These are phyloP conservation scores for Boletus reticulatus DNA, from an alignment of 768 basidiomycete species.

Conservation along the genomic window DNA sequence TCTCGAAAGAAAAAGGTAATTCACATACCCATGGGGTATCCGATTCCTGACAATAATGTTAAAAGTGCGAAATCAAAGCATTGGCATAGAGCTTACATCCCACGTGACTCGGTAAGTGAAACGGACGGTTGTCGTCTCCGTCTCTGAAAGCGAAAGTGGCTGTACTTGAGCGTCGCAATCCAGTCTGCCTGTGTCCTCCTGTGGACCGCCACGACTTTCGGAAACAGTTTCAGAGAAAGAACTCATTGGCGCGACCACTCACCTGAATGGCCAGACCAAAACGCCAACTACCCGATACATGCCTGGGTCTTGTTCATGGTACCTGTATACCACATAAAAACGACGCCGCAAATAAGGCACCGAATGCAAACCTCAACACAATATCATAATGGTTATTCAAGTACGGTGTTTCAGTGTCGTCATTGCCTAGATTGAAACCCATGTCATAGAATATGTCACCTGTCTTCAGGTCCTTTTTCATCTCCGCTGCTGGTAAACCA, in stretches of 20 bases:
- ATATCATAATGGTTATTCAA: conserved; percentile 95
- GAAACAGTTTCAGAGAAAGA: conserved; percentile 2
- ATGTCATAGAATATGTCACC: conserved; percentile 90
- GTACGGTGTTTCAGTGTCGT: conserved; percentile 64
- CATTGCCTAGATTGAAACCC: conserved; percentile 87
- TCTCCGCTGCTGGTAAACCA: conserved; percentile 90
- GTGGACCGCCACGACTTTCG: conserved; percentile 60
- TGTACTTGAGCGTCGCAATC: conserved; percentile 50
- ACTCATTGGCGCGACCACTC: neutral
- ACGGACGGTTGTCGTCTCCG: conserved; percentile 56
- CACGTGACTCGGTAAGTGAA: conserved; percentile 90
- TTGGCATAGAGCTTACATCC: conserved; percentile 52
- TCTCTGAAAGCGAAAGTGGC: conserved; percentile 63
- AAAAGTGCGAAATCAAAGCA: neutral
- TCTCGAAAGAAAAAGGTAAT: neutral
- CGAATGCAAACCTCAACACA: conserved; percentile 55
- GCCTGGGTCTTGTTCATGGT: conserved; percentile 68
- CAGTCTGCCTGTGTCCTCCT: conserved; percentile 37
- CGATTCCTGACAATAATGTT: conserved; percentile 56
- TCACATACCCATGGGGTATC: conserved; percentile 73
- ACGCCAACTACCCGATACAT: conserved; percentile 91
- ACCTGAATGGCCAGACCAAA: conserved; percentile 74
- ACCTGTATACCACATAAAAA: conserved; percentile 45
- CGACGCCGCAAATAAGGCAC: neutral
- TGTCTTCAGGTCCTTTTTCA: conserved; percentile 77